phyloP scores from a whole-genome alignment of 2,329 filamentous ascomycete species.

The Cladosporium sp. region DNA sequence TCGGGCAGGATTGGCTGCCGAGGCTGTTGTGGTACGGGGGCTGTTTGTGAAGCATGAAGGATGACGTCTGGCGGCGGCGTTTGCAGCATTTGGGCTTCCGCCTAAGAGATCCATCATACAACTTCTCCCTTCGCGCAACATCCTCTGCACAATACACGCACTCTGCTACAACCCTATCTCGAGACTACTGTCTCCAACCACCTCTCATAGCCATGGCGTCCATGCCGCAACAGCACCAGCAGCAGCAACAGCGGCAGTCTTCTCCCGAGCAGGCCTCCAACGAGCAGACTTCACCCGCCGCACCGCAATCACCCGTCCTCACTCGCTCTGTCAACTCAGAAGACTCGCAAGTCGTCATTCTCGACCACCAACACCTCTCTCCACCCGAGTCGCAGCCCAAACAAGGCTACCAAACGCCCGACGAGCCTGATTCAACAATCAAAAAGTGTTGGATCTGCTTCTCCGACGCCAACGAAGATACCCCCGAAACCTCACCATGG shows the following conservation, averaged over 20 bases:
- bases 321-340: conserved; percentile 37
- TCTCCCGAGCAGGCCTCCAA: conserved; percentile 15
- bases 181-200: too few relatives aligned
- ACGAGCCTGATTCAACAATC: conserved; percentile 33
- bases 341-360: conserved; percentile 43
- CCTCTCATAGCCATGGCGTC: conserved; percentile 2
- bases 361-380: conserved; percentile 30
- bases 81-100: too few relatives aligned
- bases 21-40: too few relatives aligned
- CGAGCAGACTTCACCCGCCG: conserved; percentile 17
- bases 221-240: conserved; percentile 24
- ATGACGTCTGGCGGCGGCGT: too few relatives aligned
- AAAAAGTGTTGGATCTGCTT: conserved; percentile 68
- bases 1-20: too few relatives aligned
- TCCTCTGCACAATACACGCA: too few relatives aligned
- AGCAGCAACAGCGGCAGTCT: conserved; percentile 32
- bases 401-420: conserved; percentile 10
- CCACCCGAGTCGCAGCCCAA: conserved; percentile 14
- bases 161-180: too few relatives aligned
- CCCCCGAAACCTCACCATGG: conserved; percentile 63
- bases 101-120: too few relatives aligned
- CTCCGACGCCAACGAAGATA: conserved; percentile 60
- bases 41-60: too few relatives aligned
- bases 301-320: conserved; percentile 21
- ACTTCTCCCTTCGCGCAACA: too few relatives aligned